Percentiles rank a stretch among this genome's conserved stretches.
These are phyloP conservation scores for Boletus rubroflammeus DNA, from an alignment of 768 basidiomycete species.

Conservation along the genomic window DNA sequence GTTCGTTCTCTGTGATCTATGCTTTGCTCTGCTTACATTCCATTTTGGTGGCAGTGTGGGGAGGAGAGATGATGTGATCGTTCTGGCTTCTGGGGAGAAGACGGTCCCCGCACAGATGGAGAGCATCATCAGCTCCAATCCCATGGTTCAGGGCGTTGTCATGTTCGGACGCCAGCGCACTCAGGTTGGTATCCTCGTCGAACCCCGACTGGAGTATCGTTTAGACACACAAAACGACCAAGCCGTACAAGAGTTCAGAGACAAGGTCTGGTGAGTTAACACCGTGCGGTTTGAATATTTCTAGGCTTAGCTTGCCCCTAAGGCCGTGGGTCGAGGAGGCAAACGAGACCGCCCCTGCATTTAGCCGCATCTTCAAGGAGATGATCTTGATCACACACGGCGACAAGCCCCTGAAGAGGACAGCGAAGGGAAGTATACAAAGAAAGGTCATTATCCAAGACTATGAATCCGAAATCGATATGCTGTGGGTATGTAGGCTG, in stretches of 20 bases:
- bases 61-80: conserved; percentile 33
- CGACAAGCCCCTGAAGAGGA: conserved; percentile 39
- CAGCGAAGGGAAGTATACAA: conserved; percentile 30
- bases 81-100: conserved; percentile 32
- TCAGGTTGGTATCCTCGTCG: conserved; percentile 30
- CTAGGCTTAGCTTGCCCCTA: neutral
- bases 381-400: conserved; percentile 44
- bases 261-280: conserved; percentile 23
- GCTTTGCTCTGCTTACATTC: neutral
- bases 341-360: conserved; percentile 36
- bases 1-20: neutral
- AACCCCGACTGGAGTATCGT: conserved; percentile 18
- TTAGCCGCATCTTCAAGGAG: conserved; percentile 46
- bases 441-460: conserved; percentile 14
- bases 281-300: too few species aligned
- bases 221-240: conserved; percentile 8
- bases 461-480: conserved; percentile 27
- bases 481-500: conserved; percentile 3
- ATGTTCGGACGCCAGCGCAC: conserved; percentile 32
- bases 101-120: conserved; percentile 33
- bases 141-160: conserved; percentile 18
- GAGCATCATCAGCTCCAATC: conserved; percentile 10
- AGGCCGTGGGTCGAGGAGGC: conserved; percentile 42
- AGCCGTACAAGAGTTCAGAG: conserved; percentile 12
- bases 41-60: conserved; percentile 30